Conservation (phyloP, 192 early-diverging fungal genomes). For the Phycomyces nitens region DNA sequence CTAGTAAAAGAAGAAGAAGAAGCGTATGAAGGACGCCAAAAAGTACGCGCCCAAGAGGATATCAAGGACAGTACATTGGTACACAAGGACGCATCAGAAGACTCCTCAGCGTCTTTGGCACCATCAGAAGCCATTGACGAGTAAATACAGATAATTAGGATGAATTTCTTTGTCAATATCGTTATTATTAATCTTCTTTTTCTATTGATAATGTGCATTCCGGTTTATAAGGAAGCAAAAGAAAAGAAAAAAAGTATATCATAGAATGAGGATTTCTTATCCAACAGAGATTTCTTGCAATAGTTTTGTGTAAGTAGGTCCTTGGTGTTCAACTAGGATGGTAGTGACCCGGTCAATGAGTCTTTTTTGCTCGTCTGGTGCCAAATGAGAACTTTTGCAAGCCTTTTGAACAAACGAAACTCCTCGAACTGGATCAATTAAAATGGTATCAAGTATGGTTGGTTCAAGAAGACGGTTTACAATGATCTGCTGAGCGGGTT, state of each 20-base stretch:
- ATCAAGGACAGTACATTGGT: neutral
- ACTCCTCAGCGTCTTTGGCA: too few species aligned
- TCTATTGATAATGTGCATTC: too few species aligned
- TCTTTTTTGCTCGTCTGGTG: neutral
- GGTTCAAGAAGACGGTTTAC: slow-evolving; percentile 54
- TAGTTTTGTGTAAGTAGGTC: neutral
- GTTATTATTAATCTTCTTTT: too few species aligned
- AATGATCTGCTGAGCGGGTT: slow-evolving; percentile 77
- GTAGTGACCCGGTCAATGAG: neutral
- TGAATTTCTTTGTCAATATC: too few species aligned
- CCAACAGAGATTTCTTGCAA: too few species aligned
- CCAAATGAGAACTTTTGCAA: slow-evolving; percentile 58
- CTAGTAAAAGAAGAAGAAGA: neutral
- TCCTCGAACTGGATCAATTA: slow-evolving; percentile 76
- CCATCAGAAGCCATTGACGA: too few species aligned
- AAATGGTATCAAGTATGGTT: slow-evolving; percentile 57
- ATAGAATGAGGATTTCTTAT: too few species aligned
- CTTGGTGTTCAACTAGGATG: neutral
- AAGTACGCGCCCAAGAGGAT: neutral
- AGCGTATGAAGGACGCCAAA: slow-evolving; percentile 2
- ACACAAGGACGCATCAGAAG: too few species aligned
- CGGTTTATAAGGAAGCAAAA: too few species aligned
- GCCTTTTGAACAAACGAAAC: slow-evolving; percentile 80
- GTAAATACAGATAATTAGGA: too few species aligned
- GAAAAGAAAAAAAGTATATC: too few species aligned